phyloP scores from a whole-genome alignment of 2,329 filamentous ascomycete species.

The Aspergillus transmontanensis region DNA sequence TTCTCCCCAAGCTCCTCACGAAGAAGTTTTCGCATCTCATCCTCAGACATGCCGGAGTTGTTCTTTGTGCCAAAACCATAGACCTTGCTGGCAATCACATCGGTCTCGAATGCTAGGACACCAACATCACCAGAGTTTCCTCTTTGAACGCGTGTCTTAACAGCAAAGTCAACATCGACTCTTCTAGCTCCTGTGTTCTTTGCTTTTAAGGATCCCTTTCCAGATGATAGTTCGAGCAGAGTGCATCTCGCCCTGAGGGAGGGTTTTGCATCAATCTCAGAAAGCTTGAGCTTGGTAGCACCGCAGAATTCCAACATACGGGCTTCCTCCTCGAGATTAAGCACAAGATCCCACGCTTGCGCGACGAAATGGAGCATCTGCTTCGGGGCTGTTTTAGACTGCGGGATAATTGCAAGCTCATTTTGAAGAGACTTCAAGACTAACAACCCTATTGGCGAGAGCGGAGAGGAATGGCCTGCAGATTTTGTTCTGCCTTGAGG shows the following conservation, averaged over 20 bases:
- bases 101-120: constrained; percentile 39
- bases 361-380: constrained; percentile 45
- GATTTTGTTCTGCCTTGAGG: constrained; percentile 24
- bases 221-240: constrained; percentile 31
- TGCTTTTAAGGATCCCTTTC: constrained; percentile 11
- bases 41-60: constrained; percentile 33
- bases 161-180: constrained; percentile 45
- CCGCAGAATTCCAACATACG: constrained; percentile 48
- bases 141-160: constrained; percentile 32
- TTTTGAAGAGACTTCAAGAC: constrained; percentile 46
- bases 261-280: constrained; percentile 27
- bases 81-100: constrained; percentile 42
- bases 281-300: constrained; percentile 42
- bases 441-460: constrained; percentile 43
- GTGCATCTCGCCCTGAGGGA: constrained; percentile 43
- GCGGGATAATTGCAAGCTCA: constrained; percentile 39
- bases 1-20: constrained; percentile 26
- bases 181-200: constrained; percentile 14
- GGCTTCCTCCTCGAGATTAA: constrained; percentile 46
- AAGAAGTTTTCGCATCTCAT: constrained; percentile 40
- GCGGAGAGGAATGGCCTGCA: constrained; percentile 12
- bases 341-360: constrained; percentile 45
- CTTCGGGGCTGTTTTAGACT: constrained; percentile 38
- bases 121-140: constrained; percentile 25
- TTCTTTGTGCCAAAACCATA: constrained; percentile 41